Evolutionary conservation across 1,284 basidiomycete genomes (phyloP).

Genomic region (Porodaedalea pini): DNA sequence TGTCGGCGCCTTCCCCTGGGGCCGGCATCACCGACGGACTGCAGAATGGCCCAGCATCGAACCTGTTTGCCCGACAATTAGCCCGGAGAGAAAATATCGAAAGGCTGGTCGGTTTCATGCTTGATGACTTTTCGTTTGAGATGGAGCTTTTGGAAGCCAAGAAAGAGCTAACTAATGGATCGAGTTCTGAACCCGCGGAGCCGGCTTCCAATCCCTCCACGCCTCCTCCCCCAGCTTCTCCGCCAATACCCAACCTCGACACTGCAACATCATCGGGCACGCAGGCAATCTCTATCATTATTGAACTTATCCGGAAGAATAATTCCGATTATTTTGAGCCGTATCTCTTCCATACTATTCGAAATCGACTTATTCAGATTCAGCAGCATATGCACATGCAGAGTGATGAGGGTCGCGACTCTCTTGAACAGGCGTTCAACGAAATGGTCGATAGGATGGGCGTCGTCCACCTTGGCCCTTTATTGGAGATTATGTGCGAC

Average conservation of each 20-base stretch:
- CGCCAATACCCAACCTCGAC: constrained; percentile 59
- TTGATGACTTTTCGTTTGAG: constrained; percentile 58
- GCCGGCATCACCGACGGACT: constrained; percentile 62
- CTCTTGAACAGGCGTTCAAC: constrained; percentile 77
- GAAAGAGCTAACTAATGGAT: constrained; percentile 23
- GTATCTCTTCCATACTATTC: constrained; percentile 93
- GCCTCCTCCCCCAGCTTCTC: neutral
- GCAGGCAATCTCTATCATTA: constrained; percentile 85
- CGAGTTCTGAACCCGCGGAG: constrained; percentile 25
- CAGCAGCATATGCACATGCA: constrained; percentile 61
- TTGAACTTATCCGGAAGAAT: constrained; percentile 97
- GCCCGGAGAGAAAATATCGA: constrained; percentile 72
- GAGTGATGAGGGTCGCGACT: constrained; percentile 62
- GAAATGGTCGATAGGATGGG: constrained; percentile 90
- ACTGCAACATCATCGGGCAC: constrained; percentile 86
- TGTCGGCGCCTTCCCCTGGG: constrained; percentile 86
- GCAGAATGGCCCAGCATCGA: constrained; percentile 72
- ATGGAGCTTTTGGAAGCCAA: constrained; percentile 22
- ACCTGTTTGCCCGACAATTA: constrained; percentile 88
- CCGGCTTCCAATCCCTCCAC: constrained; percentile 13
- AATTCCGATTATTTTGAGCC: constrained; percentile 99
- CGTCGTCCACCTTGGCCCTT: constrained; percentile 87
- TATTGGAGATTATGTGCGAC: constrained; percentile 77
- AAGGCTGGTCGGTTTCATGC: constrained; percentile 77
- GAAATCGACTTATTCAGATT: constrained; percentile 85